These are phyloP conservation scores for Cercophora samala DNA, from an alignment of 495 filamentous ascomycete species.

Conservation along the genomic window DNA sequence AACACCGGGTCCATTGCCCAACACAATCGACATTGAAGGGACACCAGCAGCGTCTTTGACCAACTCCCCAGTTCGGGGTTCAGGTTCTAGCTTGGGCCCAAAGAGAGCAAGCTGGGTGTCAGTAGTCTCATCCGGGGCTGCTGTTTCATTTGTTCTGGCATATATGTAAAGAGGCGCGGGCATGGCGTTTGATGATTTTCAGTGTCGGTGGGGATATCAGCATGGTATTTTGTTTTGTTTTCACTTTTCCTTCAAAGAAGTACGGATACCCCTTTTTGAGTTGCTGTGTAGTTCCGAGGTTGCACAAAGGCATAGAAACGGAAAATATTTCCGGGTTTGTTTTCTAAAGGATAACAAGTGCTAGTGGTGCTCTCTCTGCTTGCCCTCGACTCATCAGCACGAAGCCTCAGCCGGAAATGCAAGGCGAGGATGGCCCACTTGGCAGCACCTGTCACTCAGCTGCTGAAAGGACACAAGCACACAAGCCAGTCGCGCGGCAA, in stretches of 20 bases:
- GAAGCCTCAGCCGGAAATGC: background rate
- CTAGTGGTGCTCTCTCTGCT: no score
- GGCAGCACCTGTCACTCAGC: conserved; percentile 9
- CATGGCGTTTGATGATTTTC: background rate
- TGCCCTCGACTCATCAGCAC: no score
- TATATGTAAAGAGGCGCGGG: background rate
- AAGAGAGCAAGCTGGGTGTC: background rate
- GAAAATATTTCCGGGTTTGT: background rate
- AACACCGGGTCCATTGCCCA: conserved; percentile 26
- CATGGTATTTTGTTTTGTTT: background rate
- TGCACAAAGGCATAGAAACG: background rate
- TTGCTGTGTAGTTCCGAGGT: background rate
- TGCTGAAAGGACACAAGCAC: conserved; percentile 14
- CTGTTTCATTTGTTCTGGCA: background rate
- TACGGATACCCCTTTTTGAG: background rate
- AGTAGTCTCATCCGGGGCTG: background rate
- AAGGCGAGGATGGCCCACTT: background rate
- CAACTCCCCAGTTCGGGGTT: background rate
- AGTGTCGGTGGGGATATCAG: background rate
- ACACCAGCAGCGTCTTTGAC: conserved; percentile 20
- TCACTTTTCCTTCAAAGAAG: background rate
- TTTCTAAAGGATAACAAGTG: no score
- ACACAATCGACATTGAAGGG: conserved; percentile 25
- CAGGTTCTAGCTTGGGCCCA: background rate
- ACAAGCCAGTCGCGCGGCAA: background rate